Evolutionary conservation across 1,139 yeast genomes (phyloP), one percentile per base, ranked within the genome.

Genomic region (Magnusiomyces tetraspermus): DNA sequence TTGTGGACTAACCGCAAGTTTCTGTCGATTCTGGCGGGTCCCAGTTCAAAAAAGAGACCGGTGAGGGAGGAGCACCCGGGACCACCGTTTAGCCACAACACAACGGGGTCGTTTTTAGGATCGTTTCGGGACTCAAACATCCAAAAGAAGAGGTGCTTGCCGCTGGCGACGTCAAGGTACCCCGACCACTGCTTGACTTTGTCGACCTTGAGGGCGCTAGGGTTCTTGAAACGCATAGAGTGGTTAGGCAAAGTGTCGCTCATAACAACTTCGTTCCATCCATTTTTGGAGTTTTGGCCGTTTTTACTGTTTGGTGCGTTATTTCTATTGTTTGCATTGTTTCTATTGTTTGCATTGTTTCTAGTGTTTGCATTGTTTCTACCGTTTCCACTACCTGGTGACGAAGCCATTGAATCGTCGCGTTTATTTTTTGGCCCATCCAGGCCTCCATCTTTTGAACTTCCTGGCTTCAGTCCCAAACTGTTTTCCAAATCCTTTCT

Each of bases 51-150:
- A 67, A 88, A 85, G 59, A 88, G 75, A n/a, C 96, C 97, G 31
- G 95, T 86, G 69, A 87, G 71, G 2, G 95, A 85, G 13, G 95
- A 85, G 69, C 96, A 87, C 11, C 96, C 96, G 47, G 95, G 95
- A 22, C 95, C 95, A 61, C 95, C 95, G 63, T 87, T 88, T 63
- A 88, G 76, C 96, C 96, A 89, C 61, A 89, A 74, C 51, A 89
- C 78, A 49, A 88, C 75, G 8, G 96, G 96, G 67, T 88, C 96
- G 57, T 76, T 87, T 59, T 73, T 72, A 22, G 96, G 96, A 70
- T 87, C 95, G 65, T 85, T 85, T 73, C 97, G 81, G 53, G 94
- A 83, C 69, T 88, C 96, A 64, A 89, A 88, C 63, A 83, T 82
- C 95, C 95, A 82, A 70, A 76, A 84, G 70, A 83, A 84, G 65